Conservation (phyloP, 2,329 filamentous ascomycete genomes). For the Raffaelea arxii region DNA sequence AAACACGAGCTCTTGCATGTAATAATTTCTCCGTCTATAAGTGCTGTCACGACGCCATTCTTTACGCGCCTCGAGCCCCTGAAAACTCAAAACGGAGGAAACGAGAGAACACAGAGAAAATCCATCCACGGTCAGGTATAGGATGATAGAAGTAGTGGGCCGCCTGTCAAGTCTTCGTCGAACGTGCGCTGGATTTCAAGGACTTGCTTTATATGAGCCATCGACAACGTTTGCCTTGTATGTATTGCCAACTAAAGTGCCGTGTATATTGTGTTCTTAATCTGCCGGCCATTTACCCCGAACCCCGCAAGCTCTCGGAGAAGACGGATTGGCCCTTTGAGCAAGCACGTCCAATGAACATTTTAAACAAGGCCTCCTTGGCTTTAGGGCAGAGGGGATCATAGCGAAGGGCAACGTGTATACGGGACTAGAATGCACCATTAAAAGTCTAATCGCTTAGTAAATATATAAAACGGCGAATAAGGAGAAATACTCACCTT, state of each 20-base stretch:
- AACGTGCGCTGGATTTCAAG: slow-evolving; percentile 76
- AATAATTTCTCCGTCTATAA: slow-evolving; percentile 55
- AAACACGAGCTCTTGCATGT: slow-evolving; percentile 46
- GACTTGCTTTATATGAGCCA: slow-evolving; percentile 72
- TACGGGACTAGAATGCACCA: slow-evolving; percentile 79
- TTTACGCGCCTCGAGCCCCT: slow-evolving; percentile 59
- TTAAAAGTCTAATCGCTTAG: slow-evolving; percentile 50
- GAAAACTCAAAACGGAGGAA: no score
- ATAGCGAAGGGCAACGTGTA: slow-evolving; percentile 77
- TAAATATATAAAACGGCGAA: no score
- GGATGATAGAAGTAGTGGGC: no score
- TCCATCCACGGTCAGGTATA: no score
- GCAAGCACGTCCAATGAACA: slow-evolving; percentile 68
- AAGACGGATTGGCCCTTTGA: slow-evolving; percentile 57
- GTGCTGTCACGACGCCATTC: slow-evolving; percentile 49
- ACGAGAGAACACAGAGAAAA: no score
- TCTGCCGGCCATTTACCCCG: slow-evolving; percentile 56
- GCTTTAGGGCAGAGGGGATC: slow-evolving; percentile 63
- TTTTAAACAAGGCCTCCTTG: slow-evolving; percentile 70
- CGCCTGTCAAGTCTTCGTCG: slow-evolving; percentile 73
- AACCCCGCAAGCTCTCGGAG: slow-evolving; percentile 55
- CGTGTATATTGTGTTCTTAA: slow-evolving; percentile 80
- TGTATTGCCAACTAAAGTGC: slow-evolving; percentile 75
- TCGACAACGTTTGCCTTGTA: slow-evolving; percentile 59
- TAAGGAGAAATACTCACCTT: slow-evolving; percentile 32